phyloP scores from a whole-genome alignment of 2,329 filamentous ascomycete genomes.

The Botrytis byssoidea region DNA sequence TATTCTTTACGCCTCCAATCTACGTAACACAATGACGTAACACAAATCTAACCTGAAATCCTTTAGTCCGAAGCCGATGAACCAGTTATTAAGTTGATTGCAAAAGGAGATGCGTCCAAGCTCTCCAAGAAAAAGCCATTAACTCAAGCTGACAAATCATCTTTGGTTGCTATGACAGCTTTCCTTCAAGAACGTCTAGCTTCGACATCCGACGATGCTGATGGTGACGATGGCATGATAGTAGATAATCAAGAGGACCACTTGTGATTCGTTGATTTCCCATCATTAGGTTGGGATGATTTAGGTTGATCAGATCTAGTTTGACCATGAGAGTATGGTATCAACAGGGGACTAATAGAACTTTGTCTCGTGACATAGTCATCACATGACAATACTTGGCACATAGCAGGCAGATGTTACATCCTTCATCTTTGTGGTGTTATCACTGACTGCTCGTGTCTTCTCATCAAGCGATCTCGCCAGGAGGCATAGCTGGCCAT shows the following conservation, averaged over 20 bases:
- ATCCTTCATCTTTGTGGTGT: not conserved
- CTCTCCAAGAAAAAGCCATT: slow-evolving; percentile 17
- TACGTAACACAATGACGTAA: slow-evolving; percentile 14
- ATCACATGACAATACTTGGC: not conserved
- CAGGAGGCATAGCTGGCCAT: not conserved
- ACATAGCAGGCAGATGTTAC: not conserved
- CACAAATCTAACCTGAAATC: slow-evolving; percentile 29
- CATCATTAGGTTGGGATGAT: not conserved
- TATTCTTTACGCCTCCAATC: not conserved
- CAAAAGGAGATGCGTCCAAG: slow-evolving; percentile 31
- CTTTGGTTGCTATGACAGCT: slow-evolving; percentile 29
- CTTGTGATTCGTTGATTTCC: not conserved
- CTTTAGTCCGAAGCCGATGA: slow-evolving; percentile 44
- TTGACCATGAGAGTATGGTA: not conserved
- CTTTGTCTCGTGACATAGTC: not conserved
- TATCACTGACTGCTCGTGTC: not conserved
- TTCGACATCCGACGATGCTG: not conserved
- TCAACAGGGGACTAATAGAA: not conserved
- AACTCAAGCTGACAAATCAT: slow-evolving; percentile 24
- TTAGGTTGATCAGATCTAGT: not conserved
- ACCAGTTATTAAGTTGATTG: slow-evolving; percentile 43
- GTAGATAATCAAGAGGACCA: not conserved
- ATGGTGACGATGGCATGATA: not conserved
- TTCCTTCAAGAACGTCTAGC: slow-evolving; percentile 28
- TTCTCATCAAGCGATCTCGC: not conserved